Base-by-base conservation (phyloP, 139 green algal species). In the Zygnema cylindricum region DNA sequence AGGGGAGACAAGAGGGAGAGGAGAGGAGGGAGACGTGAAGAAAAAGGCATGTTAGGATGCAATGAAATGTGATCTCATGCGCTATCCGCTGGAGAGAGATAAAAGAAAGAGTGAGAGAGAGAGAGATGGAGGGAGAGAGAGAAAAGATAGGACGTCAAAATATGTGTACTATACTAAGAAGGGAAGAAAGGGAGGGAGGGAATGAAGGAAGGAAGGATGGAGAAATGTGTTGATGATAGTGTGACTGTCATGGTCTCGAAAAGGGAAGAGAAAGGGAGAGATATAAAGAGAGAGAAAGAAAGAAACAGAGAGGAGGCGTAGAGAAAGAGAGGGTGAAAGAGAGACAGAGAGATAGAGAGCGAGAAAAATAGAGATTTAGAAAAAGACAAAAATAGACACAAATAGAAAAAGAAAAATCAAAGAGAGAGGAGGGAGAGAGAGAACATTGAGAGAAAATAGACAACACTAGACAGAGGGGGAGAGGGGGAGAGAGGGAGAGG, bases 251-350 rank as follows among this genome's bases (percentile, higher is more conserved):
- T n/a, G 30, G 81, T 63, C 40, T 2, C 16, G 32, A 63, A 87
- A 69, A 41, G 81, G 30, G 2, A 40, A 35, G 2, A 57, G 81
- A 41, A 63, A 36, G 2, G 38, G 2, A 63, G 21, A n/a, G 32
- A 3, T 35, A 40, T 84, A n/a, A 63, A 82, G 63, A 87, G 86
- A n/a, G 40, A 2, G 2, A 83, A 41, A n/a, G 81, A 87, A n/a
- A 63, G 40, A 2, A 77, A 82, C 11, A 54, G 82, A 16, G 11
- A 54, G 49, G 7, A 63, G 49, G 16, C 7, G 49, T 7, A 63
- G 49, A 7, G 16, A 16, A 16, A 63, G 16, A 63, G 7, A 16
- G 49, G 11, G 39, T 16, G 71, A 57, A 16, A 3, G 7, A 7
- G 39, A 49, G 39, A 63, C 7, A 63, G 49, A 63, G 49, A 25